These are phyloP conservation scores for Babjeviella inositovora DNA, from an alignment of 805 yeast species.

Conservation along the genomic window DNA sequence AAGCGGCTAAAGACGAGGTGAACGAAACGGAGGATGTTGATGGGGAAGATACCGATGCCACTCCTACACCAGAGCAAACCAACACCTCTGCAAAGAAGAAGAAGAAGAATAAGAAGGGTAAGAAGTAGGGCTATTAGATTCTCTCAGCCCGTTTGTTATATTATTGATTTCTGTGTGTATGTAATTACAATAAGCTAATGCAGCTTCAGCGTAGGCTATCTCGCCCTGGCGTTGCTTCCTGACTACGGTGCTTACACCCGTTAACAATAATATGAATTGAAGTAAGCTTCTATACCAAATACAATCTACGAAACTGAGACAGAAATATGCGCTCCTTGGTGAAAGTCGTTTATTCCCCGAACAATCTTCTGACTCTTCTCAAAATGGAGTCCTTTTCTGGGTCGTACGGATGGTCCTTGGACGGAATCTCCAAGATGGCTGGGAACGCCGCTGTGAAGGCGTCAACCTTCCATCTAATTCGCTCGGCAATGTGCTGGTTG, in stretches of 20 bases:
- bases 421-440: constrained; percentile 91
- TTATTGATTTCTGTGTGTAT: too few species aligned
- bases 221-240: too few species aligned
- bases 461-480: constrained; percentile 72
- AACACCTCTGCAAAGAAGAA: constrained; percentile 8
- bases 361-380: constrained; percentile 85
- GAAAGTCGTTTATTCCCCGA: constrained; percentile 62
- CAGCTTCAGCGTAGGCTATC: too few species aligned
- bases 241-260: too few species aligned
- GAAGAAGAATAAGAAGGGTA: constrained; percentile 16
- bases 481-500: constrained; percentile 90
- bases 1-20: constrained; percentile 1
- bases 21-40: constrained; percentile 4
- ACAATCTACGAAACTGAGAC: too few species aligned
- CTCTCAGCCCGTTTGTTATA: too few species aligned
- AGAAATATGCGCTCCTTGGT: too few species aligned
- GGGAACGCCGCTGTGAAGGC: constrained; percentile 84
- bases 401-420: constrained; percentile 96
- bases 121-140: constrained; percentile 8
- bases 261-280: too few species aligned
- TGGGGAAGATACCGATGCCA: constrained; percentile 2
- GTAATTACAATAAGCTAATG: too few species aligned
- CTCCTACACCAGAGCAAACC: neutral
- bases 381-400: constrained; percentile 96
- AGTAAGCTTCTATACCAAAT: too few species aligned